Evolutionary conservation across 257 asterid species (phyloP).

Genomic region (Capsicum rhomboideum): DNA sequence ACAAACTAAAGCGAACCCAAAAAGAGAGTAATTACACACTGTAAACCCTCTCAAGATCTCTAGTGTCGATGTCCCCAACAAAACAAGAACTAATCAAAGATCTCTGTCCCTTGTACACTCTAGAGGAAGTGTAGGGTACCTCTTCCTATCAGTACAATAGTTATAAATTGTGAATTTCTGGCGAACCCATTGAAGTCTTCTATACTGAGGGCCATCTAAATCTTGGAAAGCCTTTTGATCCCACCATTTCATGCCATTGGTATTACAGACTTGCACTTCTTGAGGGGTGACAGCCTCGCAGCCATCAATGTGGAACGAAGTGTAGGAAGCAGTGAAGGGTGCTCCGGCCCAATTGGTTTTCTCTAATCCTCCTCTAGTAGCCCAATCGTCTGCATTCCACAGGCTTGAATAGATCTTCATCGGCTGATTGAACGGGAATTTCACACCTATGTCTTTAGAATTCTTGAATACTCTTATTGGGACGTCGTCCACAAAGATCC

Average conservation of each 20-base stretch:
- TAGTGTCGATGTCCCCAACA: neutral
- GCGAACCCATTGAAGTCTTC: constrained; percentile 23
- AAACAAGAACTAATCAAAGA: neutral
- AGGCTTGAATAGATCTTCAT: constrained; percentile 35
- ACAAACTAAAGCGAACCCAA: too few species aligned
- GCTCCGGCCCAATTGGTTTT: constrained; percentile 32
- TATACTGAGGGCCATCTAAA: constrained; percentile 21
- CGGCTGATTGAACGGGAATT: constrained; percentile 29
- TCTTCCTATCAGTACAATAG: constrained; percentile 24
- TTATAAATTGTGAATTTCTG: constrained; percentile 24
- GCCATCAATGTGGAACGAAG: constrained; percentile 28
- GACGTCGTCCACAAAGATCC: constrained; percentile 24
- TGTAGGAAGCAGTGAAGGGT: constrained; percentile 27
- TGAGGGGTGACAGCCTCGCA: constrained; percentile 19
- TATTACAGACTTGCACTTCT: constrained; percentile 18
- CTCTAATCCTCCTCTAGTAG: constrained; percentile 35
- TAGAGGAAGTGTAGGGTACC: constrained; percentile 13
- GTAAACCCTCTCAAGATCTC: too few species aligned
- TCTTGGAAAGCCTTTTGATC: constrained; percentile 30
- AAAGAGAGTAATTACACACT: too few species aligned
- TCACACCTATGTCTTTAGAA: constrained; percentile 21
- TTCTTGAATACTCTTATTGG: constrained; percentile 30
- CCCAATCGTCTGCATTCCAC: constrained; percentile 40
- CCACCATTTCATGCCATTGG: constrained; percentile 29
- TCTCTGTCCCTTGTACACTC: constrained; percentile 29